Evolutionary conservation across 805 yeast genomes (phyloP), one percentile per base, ranked within the genome.

Genomic region (Torulaspora delbrueckii): DNA sequence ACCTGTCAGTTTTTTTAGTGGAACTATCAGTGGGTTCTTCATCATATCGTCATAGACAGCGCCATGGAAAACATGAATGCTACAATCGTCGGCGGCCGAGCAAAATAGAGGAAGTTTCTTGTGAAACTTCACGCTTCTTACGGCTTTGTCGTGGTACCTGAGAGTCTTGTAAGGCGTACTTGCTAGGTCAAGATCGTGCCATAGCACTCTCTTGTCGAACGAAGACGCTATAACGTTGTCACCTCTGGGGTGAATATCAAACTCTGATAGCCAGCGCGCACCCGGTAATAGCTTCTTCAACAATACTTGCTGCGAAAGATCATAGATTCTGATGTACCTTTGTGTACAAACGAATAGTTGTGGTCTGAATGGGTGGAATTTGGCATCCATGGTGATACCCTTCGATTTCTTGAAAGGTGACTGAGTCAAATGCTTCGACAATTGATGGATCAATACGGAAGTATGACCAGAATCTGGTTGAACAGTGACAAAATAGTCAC

Each of bases 301-400:
- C 54, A 93, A 68, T 18, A 77, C 78, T 72, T 93, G 99, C 59
- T 82, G 86, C 23, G 95, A 79, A 58, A 93, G 76, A 66, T 93
- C 96, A 67, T 93, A 93, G 43, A 93, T 79, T 56, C 96, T 81
- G 53, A 93, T 78, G 56, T 89, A 86, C 62, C 98, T 78, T 72
- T 93, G 99, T 8, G 96, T 86, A 57, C 91, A 89, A 41, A 93
- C 98, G 60, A 86, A 86, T 51, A 93, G 75, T 63, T 87, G 95
- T 19, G 99, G 99, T 60, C 86, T 83, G 71, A 86, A 83, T 25
- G 99, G 99, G 68, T 93, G 99, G 81, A 93, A 93, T 67, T 84
- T 85, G 51, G 96, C 97, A 65, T 89, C 96, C 83, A 89, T 89
- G 37, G 90, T 83, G 52, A 91, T 84, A 55, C 99, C 99, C 71